Evolutionary conservation across 768 basidiomycete species (phyloP).

Genomic region (Floccularia luteovirens): DNA sequence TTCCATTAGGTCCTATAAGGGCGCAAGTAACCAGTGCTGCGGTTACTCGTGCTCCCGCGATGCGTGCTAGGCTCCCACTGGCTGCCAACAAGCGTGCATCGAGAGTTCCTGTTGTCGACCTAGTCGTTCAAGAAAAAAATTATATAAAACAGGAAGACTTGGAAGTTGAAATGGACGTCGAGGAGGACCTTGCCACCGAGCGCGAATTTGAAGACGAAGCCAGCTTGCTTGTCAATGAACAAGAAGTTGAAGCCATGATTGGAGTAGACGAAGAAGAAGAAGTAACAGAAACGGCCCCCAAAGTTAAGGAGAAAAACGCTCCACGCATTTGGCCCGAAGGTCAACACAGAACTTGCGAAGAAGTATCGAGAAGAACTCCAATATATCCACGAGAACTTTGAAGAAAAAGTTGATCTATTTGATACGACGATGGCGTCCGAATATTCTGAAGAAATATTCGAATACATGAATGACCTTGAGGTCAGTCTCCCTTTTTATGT

Average conservation of each 20-base stretch:
- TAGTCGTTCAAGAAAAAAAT: conserved; percentile 32
- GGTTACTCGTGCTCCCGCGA: conserved; percentile 25
- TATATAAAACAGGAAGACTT: conserved; percentile 28
- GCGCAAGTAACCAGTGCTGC: conserved; percentile 34
- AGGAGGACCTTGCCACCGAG: conserved; percentile 32
- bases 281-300: conserved; percentile 16
- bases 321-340: conserved; percentile 69
- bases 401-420: conserved; percentile 62
- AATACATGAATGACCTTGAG: conserved; percentile 93
- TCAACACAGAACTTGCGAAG: conserved; percentile 51
- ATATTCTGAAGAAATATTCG: conserved; percentile 97
- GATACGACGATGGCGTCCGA: conserved; percentile 98
- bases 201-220: conserved; percentile 32
- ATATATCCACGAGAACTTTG: conserved; percentile 59
- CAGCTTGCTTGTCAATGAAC: conserved; percentile 35
- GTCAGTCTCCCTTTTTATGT: conserved; percentile 31
- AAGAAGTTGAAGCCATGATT: conserved; percentile 61
- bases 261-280: conserved; percentile 37
- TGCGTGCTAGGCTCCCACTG: conserved; percentile 15
- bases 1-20: conserved; percentile 58
- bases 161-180: conserved; percentile 55
- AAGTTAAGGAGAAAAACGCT: conserved; percentile 25
- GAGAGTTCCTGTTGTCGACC: conserved; percentile 32
- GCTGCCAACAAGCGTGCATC: conserved; percentile 27
- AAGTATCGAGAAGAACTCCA: conserved; percentile 58